Percentiles rank a stretch among this genome's conserved stretches.
Evolutionary conservation across 805 yeast genomes (phyloP).

Genomic region (Myxozyma geophila): DNA sequence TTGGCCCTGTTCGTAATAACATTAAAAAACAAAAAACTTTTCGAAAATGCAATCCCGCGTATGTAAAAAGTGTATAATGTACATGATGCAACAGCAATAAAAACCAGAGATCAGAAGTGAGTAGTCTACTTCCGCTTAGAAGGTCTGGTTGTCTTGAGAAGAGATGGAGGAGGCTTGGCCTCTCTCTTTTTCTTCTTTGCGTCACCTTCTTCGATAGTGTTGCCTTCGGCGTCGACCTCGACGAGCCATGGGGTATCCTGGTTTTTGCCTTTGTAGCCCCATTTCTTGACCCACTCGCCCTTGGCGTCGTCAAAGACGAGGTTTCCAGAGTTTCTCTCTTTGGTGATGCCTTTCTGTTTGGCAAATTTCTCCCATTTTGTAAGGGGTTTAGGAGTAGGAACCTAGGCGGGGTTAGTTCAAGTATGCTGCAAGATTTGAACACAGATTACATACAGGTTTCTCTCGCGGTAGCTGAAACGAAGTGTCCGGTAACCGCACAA

Average conservation of each 20-base stretch:
- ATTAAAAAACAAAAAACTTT: neutral
- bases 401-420: constrained; percentile 28
- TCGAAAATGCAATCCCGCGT: neutral
- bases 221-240: constrained; percentile 80
- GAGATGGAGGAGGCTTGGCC: constrained; percentile 7
- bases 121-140: constrained; percentile 2
- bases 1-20: neutral
- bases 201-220: constrained; percentile 52
- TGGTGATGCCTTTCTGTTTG: constrained; percentile 90
- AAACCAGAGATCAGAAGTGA: neutral
- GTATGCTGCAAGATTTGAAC: neutral
- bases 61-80: neutral
- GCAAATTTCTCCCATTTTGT: constrained; percentile 99
- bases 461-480: constrained; percentile 86
- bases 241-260: constrained; percentile 96
- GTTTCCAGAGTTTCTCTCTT: constrained; percentile 80
- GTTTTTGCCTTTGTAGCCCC: constrained; percentile 97
- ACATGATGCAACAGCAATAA: neutral
- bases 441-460: constrained; percentile 56
- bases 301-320: constrained; percentile 85
- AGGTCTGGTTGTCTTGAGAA: constrained; percentile 10
- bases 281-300: constrained; percentile 96
- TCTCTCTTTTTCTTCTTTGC: constrained; percentile 15
- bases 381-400: constrained; percentile 89
- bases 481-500: constrained; percentile 85